phyloP scores from a whole-genome alignment of 345 rosid species.

The Carallia brachiata region DNA sequence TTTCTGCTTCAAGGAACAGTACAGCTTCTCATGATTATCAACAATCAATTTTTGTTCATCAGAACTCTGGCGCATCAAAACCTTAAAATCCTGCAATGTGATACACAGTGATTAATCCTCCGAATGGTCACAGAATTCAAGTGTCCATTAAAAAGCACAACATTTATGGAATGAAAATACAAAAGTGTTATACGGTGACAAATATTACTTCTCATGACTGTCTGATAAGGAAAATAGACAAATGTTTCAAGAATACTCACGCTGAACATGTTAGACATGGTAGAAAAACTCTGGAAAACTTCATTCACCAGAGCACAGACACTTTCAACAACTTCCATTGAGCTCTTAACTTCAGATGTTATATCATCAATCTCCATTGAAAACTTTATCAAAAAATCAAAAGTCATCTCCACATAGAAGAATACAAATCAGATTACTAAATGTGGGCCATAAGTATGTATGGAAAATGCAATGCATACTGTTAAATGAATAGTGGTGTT shows the following conservation, averaged over 20 bases:
- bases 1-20: conserved; percentile 42
- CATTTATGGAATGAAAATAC: background rate
- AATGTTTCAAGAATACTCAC: conserved; percentile 47
- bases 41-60: conserved; percentile 45
- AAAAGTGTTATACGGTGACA: background rate
- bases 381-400: conserved; percentile 38
- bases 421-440: conserved; percentile 20
- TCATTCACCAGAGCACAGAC: conserved; percentile 53
- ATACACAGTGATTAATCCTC: conserved; percentile 8
- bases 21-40: conserved; percentile 39
- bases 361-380: conserved; percentile 56
- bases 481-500: too few relatives aligned
- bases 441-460: background rate
- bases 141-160: background rate
- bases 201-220: background rate
- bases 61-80: conserved; percentile 39
- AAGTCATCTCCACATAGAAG: conserved; percentile 32
- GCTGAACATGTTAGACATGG: conserved; percentile 34
- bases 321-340: conserved; percentile 43
- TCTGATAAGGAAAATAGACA: background rate
- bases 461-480: background rate
- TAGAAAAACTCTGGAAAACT: conserved; percentile 52
- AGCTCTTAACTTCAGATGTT: conserved; percentile 45
- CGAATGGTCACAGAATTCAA: conserved; percentile 1
- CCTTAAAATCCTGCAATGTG: conserved; percentile 60